These are phyloP conservation scores for Epichloe sibirici DNA, from an alignment of 2,329 filamentous ascomycete species.

Conservation along the genomic window DNA sequence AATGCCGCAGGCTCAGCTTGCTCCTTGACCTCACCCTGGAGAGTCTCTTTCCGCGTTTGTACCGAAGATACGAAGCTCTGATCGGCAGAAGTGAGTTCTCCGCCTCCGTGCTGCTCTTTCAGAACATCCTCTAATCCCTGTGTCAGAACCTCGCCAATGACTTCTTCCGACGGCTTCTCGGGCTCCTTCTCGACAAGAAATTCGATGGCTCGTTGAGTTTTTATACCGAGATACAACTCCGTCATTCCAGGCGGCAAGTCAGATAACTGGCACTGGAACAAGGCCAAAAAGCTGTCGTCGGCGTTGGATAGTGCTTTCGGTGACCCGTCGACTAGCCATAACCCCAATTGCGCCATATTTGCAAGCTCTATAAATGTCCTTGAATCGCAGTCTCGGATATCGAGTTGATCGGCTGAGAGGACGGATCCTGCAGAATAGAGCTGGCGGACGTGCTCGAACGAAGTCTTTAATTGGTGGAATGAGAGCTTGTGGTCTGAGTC, in stretches of 20 bases:
- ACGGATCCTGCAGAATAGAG: constrained; percentile 22
- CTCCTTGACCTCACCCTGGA: constrained; percentile 18
- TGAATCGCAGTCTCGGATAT: constrained; percentile 20
- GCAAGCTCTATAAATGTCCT: constrained; percentile 30
- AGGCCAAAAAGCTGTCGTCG: constrained; percentile 32
- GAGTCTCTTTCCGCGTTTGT: constrained; percentile 20
- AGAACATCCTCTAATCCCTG: constrained; percentile 40
- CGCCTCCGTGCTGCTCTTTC: constrained; percentile 19
- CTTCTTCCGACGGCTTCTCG: constrained; percentile 36
- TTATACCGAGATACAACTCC: constrained; percentile 34
- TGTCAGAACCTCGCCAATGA: constrained; percentile 43
- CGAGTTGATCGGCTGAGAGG: constrained; percentile 23
- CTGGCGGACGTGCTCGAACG: constrained; percentile 21
- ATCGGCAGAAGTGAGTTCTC: constrained; percentile 23
- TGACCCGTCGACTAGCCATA: constrained; percentile 26
- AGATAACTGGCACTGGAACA: constrained; percentile 33
- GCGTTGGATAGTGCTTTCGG: constrained; percentile 28
- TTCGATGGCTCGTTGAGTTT: constrained; percentile 39
- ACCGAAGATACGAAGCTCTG: constrained; percentile 21
- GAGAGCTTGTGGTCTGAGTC: constrained; percentile 22
- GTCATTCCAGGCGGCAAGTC: constrained; percentile 29
- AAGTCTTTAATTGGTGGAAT: constrained; percentile 19
- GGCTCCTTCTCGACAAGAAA: constrained; percentile 37
- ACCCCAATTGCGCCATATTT: constrained; percentile 35
- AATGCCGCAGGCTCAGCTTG: constrained; percentile 16